These are phyloP conservation scores for Tolypocladium tropicale DNA, from an alignment of 2,329 filamentous ascomycete genomes.

Conservation along the genomic window DNA sequence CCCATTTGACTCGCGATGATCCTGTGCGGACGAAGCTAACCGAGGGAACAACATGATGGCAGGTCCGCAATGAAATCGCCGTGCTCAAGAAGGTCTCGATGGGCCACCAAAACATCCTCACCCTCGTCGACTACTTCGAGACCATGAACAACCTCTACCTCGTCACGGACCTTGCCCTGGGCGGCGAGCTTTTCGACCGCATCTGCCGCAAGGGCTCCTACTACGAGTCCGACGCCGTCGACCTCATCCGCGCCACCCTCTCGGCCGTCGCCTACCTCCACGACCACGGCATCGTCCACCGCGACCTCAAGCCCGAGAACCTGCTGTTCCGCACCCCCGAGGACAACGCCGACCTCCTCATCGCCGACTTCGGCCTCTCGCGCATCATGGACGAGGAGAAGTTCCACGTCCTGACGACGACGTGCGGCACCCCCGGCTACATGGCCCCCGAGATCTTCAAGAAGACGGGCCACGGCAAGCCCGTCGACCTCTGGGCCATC, in stretches of 20 bases:
- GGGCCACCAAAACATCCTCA: slow-evolving; percentile 97
- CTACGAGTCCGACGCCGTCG: slow-evolving; percentile 93
- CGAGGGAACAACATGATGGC: background rate
- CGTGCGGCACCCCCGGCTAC: slow-evolving; percentile 94
- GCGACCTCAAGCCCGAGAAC: slow-evolving; percentile 96
- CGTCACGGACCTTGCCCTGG: slow-evolving; percentile 90
- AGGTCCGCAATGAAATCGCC: slow-evolving; percentile 97
- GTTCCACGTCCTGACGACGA: slow-evolving; percentile 95
- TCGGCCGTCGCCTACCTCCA: slow-evolving; percentile 98
- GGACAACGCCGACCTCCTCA: slow-evolving; percentile 92
- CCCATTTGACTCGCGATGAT: background rate
- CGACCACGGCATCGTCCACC: slow-evolving; percentile 96
- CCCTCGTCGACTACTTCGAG: slow-evolving; percentile 97
- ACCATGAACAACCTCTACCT: slow-evolving; percentile 99
- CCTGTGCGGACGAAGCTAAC: background rate
- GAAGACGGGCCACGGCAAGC: slow-evolving; percentile 95
- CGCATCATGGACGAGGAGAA: slow-evolving; percentile 99
- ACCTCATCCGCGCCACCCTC: slow-evolving; percentile 86
- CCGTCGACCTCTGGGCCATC: slow-evolving; percentile 96
- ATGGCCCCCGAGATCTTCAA: slow-evolving; percentile 99
- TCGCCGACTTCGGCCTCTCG: slow-evolving; percentile 91
- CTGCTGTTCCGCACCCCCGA: slow-evolving; percentile 93
- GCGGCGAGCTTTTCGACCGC: slow-evolving; percentile 93
- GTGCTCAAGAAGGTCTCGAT: slow-evolving; percentile 97
- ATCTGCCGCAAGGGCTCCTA: slow-evolving; percentile 98